phyloP scores from a whole-genome alignment of 1,284 basidiomycete genomes.

The Sanghuangporus weigelae region DNA sequence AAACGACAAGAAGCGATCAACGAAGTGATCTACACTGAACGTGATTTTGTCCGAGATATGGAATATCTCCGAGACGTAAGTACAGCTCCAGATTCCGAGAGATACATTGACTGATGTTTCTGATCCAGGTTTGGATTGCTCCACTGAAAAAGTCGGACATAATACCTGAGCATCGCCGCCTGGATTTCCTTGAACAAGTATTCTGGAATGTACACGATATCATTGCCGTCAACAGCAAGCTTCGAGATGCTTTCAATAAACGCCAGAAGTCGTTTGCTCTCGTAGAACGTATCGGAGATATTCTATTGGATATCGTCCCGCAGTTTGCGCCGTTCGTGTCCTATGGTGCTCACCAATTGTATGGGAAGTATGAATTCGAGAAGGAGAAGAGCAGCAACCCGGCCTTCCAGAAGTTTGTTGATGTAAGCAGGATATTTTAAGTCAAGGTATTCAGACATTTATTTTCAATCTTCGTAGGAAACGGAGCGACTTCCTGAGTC shows the following conservation, averaged over 20 bases:
- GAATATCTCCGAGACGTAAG: slow-evolving; percentile 95
- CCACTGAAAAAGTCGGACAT: slow-evolving; percentile 75
- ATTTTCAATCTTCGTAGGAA: slow-evolving; percentile 40
- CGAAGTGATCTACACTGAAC: slow-evolving; percentile 97
- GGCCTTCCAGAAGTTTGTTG: slow-evolving; percentile 95
- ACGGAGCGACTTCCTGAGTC: slow-evolving; percentile 94
- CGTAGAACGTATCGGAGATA: slow-evolving; percentile 89
- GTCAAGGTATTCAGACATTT: slow-evolving; percentile 5
- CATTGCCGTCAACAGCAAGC: slow-evolving; percentile 82
- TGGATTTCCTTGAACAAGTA: slow-evolving; percentile 89
- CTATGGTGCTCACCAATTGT: slow-evolving; percentile 96
- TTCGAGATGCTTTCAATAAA: slow-evolving; percentile 92
- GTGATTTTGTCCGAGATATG: slow-evolving; percentile 96
- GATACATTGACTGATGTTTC: background rate
- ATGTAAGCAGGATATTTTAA: slow-evolving; percentile 49
- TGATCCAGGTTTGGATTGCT: slow-evolving; percentile 79
- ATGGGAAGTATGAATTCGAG: slow-evolving; percentile 99
- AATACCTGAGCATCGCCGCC: slow-evolving; percentile 72
- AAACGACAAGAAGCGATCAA: slow-evolving; percentile 98
- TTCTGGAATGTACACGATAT: slow-evolving; percentile 99
- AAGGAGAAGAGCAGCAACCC: slow-evolving; percentile 94
- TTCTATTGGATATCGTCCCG: slow-evolving; percentile 85
- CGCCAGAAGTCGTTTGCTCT: slow-evolving; percentile 93
- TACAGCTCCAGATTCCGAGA: slow-evolving; percentile 16
- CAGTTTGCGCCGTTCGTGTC: slow-evolving; percentile 90